A percentile compares a stretch with the other conserved stretches of the same genome.
phyloP scores from a whole-genome alignment of 83 land plant species.

The Picea abies region DNA sequence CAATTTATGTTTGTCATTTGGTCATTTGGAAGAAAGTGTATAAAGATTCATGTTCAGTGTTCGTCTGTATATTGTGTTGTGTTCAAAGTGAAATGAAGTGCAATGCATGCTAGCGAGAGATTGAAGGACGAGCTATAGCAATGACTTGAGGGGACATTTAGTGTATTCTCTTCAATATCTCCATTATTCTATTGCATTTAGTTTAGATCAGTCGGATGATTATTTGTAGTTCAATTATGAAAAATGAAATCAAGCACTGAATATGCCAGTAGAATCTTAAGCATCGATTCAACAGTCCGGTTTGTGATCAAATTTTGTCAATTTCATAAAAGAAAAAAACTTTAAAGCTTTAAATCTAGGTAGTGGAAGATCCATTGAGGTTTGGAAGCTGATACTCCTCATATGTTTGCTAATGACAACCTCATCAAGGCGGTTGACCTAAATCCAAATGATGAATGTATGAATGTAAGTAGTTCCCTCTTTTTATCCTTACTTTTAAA shows the following conservation, averaged over 20 bases:
- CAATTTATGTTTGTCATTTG: too few species aligned
- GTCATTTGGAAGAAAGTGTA: too few species aligned
- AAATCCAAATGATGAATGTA: slow-evolving; percentile 22
- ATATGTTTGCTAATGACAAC: slow-evolving; percentile 33
- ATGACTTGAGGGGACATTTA: slow-evolving; percentile 90
- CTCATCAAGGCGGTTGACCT: slow-evolving; percentile 90
- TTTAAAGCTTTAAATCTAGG: too few species aligned
- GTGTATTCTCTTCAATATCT: slow-evolving; percentile 56
- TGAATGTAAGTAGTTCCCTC: slow-evolving; percentile 61
- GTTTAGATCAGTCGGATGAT: background rate
- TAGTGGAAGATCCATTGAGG: too few species aligned
- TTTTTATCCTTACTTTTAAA: background rate
- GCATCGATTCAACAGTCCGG: slow-evolving; percentile 87
- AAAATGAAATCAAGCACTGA: slow-evolving; percentile 55
- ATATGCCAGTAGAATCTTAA: slow-evolving; percentile 86
- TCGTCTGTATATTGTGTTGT: too few species aligned
- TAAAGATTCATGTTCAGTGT: too few species aligned
- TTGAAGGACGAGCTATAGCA: slow-evolving; percentile 88
- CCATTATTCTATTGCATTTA: background rate
- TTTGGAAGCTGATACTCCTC: too few species aligned
- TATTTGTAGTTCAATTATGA: background rate
- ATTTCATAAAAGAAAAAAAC: too few species aligned
- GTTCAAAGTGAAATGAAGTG: slow-evolving; percentile 65
- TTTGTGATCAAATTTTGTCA: slow-evolving; percentile 93
- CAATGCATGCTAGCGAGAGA: slow-evolving; percentile 92